phyloP scores from a whole-genome alignment of 2,329 filamentous ascomycete species.

The Xylariales sp. region DNA sequence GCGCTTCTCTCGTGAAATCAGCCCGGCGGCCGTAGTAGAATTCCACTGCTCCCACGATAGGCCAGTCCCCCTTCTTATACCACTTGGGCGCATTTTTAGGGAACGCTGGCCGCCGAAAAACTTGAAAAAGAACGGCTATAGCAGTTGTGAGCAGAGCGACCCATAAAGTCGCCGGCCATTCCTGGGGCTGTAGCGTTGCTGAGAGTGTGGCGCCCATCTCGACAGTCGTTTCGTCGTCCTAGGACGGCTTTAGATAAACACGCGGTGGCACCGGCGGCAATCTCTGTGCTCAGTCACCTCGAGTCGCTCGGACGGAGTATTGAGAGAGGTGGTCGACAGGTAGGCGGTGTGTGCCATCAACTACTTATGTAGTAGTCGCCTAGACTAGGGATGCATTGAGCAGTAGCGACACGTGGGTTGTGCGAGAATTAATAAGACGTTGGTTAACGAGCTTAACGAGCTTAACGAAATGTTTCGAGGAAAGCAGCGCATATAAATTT shows the following conservation, averaged over 20 bases:
- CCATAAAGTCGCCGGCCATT: slow-evolving; percentile 42
- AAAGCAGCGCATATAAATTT: slow-evolving; percentile 9
- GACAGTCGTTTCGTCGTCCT: background rate
- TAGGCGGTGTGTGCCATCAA: slow-evolving; percentile 2
- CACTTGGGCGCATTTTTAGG: slow-evolving; percentile 46
- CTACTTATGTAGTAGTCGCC: background rate
- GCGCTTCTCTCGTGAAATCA: slow-evolving; percentile 54
- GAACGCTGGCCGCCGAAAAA: slow-evolving; percentile 43
- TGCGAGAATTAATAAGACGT: background rate
- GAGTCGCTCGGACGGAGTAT: too few relatives aligned
- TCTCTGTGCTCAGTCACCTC: slow-evolving; percentile 5
- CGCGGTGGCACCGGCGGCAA: background rate
- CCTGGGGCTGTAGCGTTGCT: slow-evolving; percentile 26
- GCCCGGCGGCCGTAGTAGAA: slow-evolving; percentile 58
- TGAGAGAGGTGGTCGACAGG: background rate
- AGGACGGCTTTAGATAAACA: background rate
- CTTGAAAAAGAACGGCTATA: slow-evolving; percentile 35
- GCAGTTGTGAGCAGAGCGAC: slow-evolving; percentile 40
- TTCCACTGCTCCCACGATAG: slow-evolving; percentile 55
- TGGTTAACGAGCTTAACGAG: background rate
- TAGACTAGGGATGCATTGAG: too few relatives aligned
- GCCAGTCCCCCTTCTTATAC: slow-evolving; percentile 47
- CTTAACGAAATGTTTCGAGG: background rate
- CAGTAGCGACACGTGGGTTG: background rate
- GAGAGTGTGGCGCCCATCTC: slow-evolving; percentile 27